Evolutionary conservation across 2,329 filamentous ascomycete genomes (phyloP), one percentile per base, ranked within the genome.

Genomic region (Xylaria multiplex): DNA sequence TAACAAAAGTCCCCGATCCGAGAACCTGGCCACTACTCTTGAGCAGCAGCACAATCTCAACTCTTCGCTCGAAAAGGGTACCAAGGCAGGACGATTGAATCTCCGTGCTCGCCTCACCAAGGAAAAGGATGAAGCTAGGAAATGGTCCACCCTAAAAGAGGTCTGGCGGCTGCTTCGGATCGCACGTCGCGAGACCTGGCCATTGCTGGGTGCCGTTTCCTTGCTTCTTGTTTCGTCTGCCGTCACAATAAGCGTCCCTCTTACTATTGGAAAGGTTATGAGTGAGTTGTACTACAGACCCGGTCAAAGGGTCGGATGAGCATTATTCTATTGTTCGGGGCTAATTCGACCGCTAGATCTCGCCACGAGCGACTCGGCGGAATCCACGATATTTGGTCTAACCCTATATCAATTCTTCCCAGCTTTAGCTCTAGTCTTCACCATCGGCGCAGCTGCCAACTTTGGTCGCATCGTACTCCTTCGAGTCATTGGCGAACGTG

Each of bases 241-340:
- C 58, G 93, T 99, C 72, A 97, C 94, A 64, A 97, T 99, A 91
- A 94, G 93, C 2, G 92, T 99, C 66, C 96, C 96, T 1, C 97
- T 97, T 77, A 97, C 94, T 0, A 97, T 99, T 70, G 96, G 96
- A 63, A 95, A 94, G 77, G 97, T 99, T 68, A 83, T 99, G 77
- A 74, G 68, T 70, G 68, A 70, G 68, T 67, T 16, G 22, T 3
- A 40, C 22, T 11, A 43, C 43, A 14, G 14, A 4, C 5, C 35
- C 56, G 32, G 43, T 35, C 16, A 9, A 22, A 1, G 46, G 46
- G 43, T 22, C 45, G 52, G n/a, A 42, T n/a, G 11, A n/a, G 37
- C 27, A 22, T 63, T 2, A 13, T 50, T 40, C 24, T 13, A 22
- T 62, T 9, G 30, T 48, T 22, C 43, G 8, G 4, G 50, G 49